Evolutionary conservation across 1,284 basidiomycete species (phyloP).

Genomic region (Apiotrichum porosum): DNA sequence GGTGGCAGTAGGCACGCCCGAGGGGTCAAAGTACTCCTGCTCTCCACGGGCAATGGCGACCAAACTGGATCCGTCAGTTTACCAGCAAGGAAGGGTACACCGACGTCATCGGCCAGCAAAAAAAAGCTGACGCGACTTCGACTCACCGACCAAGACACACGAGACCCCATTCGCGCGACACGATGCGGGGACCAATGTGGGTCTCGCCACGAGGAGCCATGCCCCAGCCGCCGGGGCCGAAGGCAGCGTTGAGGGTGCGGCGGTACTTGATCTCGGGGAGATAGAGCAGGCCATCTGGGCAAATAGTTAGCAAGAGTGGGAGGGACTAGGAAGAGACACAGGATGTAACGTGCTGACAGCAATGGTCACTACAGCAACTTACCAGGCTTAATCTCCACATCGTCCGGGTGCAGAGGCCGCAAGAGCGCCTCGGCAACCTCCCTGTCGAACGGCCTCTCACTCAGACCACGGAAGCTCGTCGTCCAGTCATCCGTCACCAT

Average conservation of each 20-base stretch:
- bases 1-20: slow-evolving; percentile 85
- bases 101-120: no score
- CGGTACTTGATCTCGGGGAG: slow-evolving; percentile 98
- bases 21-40: slow-evolving; percentile 93
- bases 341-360: not conserved
- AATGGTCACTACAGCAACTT: no score
- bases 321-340: not conserved
- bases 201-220: slow-evolving; percentile 89
- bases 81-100: not conserved
- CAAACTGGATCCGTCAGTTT: no score
- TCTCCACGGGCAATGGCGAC: slow-evolving; percentile 90
- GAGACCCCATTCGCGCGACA: slow-evolving; percentile 90
- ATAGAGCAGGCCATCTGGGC: slow-evolving; percentile 83
- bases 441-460: slow-evolving; percentile 68
- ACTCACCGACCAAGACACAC: slow-evolving; percentile 83
- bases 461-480: slow-evolving; percentile 77
- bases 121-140: no score
- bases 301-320: not conserved
- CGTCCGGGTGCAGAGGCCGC: slow-evolving; percentile 62
- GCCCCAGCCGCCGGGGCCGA: slow-evolving; percentile 97
- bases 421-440: slow-evolving; percentile 70
- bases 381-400: slow-evolving; percentile 20
- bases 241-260: slow-evolving; percentile 87
- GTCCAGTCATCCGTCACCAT: slow-evolving; percentile 64
- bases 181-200: slow-evolving; percentile 80